Base-by-base conservation (phyloP, 2,329 filamentous ascomycete species). In the Neofusicoccum laricinum region DNA sequence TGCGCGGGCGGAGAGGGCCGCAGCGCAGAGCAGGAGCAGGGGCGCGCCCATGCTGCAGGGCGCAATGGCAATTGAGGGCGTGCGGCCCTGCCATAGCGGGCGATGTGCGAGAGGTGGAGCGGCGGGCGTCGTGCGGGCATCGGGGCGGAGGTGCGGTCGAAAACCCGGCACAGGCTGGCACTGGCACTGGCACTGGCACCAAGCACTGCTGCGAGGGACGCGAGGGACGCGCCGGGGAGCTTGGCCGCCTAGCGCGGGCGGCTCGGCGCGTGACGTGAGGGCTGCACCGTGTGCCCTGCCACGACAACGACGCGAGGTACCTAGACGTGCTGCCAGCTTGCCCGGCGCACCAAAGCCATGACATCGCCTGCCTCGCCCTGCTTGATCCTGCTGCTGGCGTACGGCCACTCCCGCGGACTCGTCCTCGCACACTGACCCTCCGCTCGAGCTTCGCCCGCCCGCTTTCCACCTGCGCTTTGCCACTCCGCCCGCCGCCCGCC, bases 21-120 rank as follows among this genome's bases (percentile, higher is more conserved):
- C 14, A 71, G 70, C 38, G 74, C 68, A 17, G 74, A 73, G 66
- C 74, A 77, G 48, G 76, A 78, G 64, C 76, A 78, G 59, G 65
- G 66, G 61, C 75, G 45, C 30, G 65, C 66, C 12, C 41, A 49
- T 58, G 15, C 10, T 15, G 49, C 11, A 6, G 62, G 62, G 30
- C 51, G 61, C 25, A 14, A 36, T 30, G 17, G n/a, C 51, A 43
- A 58, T 58, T 48, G 61, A 17, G 40, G 36, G 3, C 61, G 32
- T 4, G n/a, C 19, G 25, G 34, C 32, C 32, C 63, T 49, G 46
- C 32, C 36, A 46, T 67, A 53, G 36, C 61, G 21, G 11, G 63
- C 61, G 19, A 55, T 43, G 21, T 59, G 63, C 25, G 63, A 58
- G 21, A 62, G 68, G 48, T 57, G 46, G 40, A 69, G 67, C 61